A percentile compares a stretch with the other conserved stretches of the same genome.
Evolutionary conservation across 23 red algal species (phyloP).

Genomic region (Gracilaria domingensis): DNA sequence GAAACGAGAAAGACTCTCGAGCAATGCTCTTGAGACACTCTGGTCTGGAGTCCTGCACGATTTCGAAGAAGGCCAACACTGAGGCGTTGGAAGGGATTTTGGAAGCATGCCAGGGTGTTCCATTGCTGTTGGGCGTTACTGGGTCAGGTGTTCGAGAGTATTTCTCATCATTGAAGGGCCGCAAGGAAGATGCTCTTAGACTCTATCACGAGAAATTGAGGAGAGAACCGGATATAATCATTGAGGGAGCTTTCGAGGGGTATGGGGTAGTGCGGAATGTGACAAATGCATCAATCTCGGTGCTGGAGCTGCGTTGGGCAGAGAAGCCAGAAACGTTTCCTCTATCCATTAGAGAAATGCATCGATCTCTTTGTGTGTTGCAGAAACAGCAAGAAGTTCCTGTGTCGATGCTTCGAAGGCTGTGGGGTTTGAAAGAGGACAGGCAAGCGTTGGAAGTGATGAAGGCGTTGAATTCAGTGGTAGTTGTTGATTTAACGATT

Average conservation of each 20-base stretch:
- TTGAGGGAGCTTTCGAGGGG: too few relatives aligned
- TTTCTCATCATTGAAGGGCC: background rate
- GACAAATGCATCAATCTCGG: too few relatives aligned
- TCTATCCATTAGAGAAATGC: constrained; percentile 2
- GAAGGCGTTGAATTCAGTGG: background rate
- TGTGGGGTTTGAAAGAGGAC: background rate
- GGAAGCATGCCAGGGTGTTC: background rate
- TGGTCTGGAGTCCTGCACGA: too few relatives aligned
- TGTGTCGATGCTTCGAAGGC: background rate
- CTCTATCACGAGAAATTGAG: background rate
- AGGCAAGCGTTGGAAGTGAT: background rate
- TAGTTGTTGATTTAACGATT: background rate
- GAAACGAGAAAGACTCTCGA: background rate
- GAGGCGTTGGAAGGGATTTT: background rate
- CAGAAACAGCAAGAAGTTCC: background rate
- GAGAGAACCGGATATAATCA: too few relatives aligned
- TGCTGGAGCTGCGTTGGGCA: background rate
- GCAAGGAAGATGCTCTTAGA: background rate
- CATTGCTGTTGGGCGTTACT: background rate
- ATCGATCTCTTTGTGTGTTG: background rate
- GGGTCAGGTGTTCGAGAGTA: background rate
- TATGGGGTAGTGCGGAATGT: too few relatives aligned
- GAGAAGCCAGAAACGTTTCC: background rate
- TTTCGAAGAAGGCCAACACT: too few relatives aligned
- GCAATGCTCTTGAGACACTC: background rate